Evolutionary conservation across 2,329 filamentous ascomycete species (phyloP).

Genomic region (Pyrenophora seminiperda): DNA sequence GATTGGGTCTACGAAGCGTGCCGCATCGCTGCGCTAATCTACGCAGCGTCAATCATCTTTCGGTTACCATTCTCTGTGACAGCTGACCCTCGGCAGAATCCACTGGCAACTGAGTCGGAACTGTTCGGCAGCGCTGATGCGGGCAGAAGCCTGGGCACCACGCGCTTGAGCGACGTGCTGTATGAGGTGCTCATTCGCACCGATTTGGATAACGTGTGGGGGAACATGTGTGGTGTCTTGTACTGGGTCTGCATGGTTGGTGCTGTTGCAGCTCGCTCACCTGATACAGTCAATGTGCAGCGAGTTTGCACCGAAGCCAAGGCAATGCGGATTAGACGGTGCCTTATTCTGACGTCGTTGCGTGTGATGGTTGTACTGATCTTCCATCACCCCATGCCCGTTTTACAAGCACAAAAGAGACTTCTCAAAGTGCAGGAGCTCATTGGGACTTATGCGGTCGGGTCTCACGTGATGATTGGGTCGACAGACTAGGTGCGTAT

Average conservation of each 20-base stretch:
- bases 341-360: slow-evolving; percentile 36
- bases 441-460: slow-evolving; percentile 15
- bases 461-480: neutral
- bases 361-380: slow-evolving; percentile 34
- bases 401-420: slow-evolving; percentile 32
- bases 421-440: slow-evolving; percentile 38
- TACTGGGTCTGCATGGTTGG: slow-evolving; percentile 44
- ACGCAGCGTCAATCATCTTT: slow-evolving; percentile 36
- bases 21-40: slow-evolving; percentile 43
- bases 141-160: slow-evolving; percentile 6
- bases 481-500: neutral
- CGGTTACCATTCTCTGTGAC: slow-evolving; percentile 37
- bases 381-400: slow-evolving; percentile 34
- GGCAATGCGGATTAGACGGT: slow-evolving; percentile 31
- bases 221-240: slow-evolving; percentile 41
- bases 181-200: slow-evolving; percentile 32
- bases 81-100: slow-evolving; percentile 25
- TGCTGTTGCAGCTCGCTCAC: slow-evolving; percentile 35
- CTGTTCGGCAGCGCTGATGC: neutral
- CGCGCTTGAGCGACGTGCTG: slow-evolving; percentile 26
- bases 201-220: slow-evolving; percentile 36
- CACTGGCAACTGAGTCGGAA: slow-evolving; percentile 12
- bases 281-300: neutral
- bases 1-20: slow-evolving; percentile 45
- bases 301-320: neutral